Evolutionary conservation across 306 rosid genomes (phyloP).

Genomic region (Rubus parviflorus): DNA sequence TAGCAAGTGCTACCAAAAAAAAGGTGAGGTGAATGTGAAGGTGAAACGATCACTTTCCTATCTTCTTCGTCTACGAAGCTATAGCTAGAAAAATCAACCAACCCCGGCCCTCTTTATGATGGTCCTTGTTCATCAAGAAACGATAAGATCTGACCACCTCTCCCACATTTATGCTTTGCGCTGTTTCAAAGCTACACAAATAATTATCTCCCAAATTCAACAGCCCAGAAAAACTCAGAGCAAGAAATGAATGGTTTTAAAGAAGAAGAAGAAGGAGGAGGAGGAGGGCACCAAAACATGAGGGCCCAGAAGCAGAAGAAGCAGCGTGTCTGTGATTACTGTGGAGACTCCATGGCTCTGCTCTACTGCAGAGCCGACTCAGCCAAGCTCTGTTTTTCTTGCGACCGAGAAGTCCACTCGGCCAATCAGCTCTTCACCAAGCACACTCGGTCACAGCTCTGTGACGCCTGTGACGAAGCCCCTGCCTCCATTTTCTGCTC

Average conservation of each 20-base stretch:
- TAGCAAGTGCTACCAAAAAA: not conserved
- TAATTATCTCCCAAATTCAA: not conserved
- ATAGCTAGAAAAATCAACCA: not conserved
- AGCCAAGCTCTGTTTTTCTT: slow-evolving; percentile 77
- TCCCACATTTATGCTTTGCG: slow-evolving; percentile 14
- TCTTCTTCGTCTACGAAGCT: not conserved
- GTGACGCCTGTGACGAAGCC: slow-evolving; percentile 60
- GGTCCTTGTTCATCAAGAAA: slow-evolving; percentile 54
- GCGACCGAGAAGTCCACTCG: slow-evolving; percentile 82
- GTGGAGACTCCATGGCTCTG: slow-evolving; percentile 53
- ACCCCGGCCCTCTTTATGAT: not conserved
- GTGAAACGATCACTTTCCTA: slow-evolving; percentile 6
- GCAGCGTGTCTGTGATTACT: slow-evolving; percentile 58
- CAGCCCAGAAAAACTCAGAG: not conserved
- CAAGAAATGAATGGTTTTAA: slow-evolving; percentile 33
- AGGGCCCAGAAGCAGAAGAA: slow-evolving; percentile 11
- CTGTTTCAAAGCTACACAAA: slow-evolving; percentile 29
- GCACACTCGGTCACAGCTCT: slow-evolving; percentile 74
- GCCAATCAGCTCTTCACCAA: slow-evolving; percentile 80
- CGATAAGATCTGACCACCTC: slow-evolving; percentile 14
- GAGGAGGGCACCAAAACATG: not conserved
- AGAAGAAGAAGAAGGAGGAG: not conserved
- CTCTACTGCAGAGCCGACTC: slow-evolving; percentile 89
- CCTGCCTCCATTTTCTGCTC: slow-evolving; percentile 88
- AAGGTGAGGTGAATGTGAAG: not conserved